Conservation (phyloP, 2,329 filamentous ascomycete genomes). For the Pseudopyrenochaeta lycopersici region DNA sequence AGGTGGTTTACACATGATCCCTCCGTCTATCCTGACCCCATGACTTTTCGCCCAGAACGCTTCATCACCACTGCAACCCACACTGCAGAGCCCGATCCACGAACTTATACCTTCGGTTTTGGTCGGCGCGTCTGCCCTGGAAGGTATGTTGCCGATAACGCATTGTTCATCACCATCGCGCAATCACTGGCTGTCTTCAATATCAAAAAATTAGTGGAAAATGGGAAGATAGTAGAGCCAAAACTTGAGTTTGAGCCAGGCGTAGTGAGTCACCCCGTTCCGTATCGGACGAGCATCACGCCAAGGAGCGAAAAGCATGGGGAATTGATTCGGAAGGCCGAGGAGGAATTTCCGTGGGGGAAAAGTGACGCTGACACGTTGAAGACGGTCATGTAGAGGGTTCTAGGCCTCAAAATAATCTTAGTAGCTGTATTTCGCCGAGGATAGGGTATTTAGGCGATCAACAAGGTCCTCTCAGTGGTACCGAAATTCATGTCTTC, state of each 20-base stretch:
- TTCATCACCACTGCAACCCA: slow-evolving; percentile 47
- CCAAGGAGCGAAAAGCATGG: slow-evolving; percentile 43
- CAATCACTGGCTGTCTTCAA: slow-evolving; percentile 60
- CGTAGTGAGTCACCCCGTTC: slow-evolving; percentile 47
- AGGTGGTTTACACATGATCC: slow-evolving; percentile 56
- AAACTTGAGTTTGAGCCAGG: slow-evolving; percentile 46
- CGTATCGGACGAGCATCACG: slow-evolving; percentile 42
- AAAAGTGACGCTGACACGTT: slow-evolving; percentile 43
- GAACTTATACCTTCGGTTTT: slow-evolving; percentile 50
- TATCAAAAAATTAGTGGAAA: slow-evolving; percentile 49
- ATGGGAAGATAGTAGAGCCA: slow-evolving; percentile 50
- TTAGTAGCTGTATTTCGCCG: too few relatives aligned
- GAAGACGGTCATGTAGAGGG: neutral
- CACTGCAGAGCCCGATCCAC: slow-evolving; percentile 52
- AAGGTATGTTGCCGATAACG: slow-evolving; percentile 52
- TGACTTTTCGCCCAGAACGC: slow-evolving; percentile 56
- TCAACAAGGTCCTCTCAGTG: too few relatives aligned
- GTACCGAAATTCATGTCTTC: too few relatives aligned
- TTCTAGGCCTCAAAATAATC: too few relatives aligned
- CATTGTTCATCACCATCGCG: slow-evolving; percentile 54
- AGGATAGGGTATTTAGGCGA: too few relatives aligned
- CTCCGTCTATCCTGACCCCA: slow-evolving; percentile 47
- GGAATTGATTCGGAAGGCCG: slow-evolving; percentile 40
- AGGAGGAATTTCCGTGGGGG: slow-evolving; percentile 45
- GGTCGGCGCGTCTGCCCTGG: slow-evolving; percentile 57